Base-by-base conservation (phyloP, 148 eudicot genomes). In the Amaranthus cruentus region DNA sequence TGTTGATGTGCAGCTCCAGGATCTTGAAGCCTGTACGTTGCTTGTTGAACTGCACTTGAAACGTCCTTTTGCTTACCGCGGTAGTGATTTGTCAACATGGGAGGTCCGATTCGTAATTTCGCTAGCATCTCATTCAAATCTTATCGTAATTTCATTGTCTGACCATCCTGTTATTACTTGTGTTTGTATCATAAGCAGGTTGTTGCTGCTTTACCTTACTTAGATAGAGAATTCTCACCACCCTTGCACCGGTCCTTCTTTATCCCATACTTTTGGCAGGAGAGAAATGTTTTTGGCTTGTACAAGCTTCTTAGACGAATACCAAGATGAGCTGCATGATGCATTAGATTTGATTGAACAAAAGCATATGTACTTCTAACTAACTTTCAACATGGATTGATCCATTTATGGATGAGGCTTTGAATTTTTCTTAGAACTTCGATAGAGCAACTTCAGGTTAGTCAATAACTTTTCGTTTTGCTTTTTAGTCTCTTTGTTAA, bases 81-180 rank as follows among this genome's bases (percentile, higher is more conserved):
- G 97, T 72, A 92, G 92, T 80, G 88, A 96, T 83, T 76, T 96
- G 84, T 80, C 90, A 48, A 87, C 89, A 69, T 96, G 99, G 99
- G 99, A 96, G 99, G 97, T 96, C 72, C 43, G 62, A 15, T 54
- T 63, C 57, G 55, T 72, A 28, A 28, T 54, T 68, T 47, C 63
- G 14, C 4, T 42, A 56, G 44, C 43, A 47, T 50, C 58, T 57
- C 18, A 12, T 6, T 62, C 44, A 6, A 11, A 43, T 57, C 62
- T 44, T 70, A 28, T 6, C 9, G 3, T 58, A 5, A 15, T 15
- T 49, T 10, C 44, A 6, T 9, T 56, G 38, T 54, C 60, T 77
- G 6, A 51, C 55, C 6, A 12, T 65, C 11, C 11, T 6, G 42
- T 10, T 63, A 47, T 66, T 67, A 67, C 70, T 78, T 11, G 38